Percentiles rank a stretch among this genome's conserved stretches.
Evolutionary conservation across 2,329 filamentous ascomycete species (phyloP).

Genomic region (Chaetomiaceae sp.): DNA sequence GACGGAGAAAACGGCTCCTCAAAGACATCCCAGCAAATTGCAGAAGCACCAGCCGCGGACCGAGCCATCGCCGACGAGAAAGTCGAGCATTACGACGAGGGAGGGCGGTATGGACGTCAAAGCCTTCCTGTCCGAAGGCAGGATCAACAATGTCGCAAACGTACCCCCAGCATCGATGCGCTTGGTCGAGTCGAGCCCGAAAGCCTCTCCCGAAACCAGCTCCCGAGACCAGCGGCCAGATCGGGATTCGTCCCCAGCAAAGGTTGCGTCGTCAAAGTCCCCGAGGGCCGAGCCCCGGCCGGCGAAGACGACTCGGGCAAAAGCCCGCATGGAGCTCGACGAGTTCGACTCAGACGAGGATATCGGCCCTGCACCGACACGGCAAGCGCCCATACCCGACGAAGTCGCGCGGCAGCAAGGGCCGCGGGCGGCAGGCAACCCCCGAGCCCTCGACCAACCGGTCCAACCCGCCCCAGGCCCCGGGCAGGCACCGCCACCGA

Average conservation of each 20-base stretch:
- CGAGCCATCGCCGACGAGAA: constrained; percentile 43
- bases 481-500: constrained; percentile 23
- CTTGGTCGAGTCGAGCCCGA: constrained; percentile 42
- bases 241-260: constrained; percentile 37
- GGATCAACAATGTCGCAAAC: constrained; percentile 48
- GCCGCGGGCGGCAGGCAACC: constrained; percentile 32
- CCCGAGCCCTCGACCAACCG: constrained; percentile 36
- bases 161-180: constrained; percentile 53
- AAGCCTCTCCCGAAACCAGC: constrained; percentile 21
- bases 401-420: constrained; percentile 27
- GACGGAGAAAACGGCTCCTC: constrained; percentile 41
- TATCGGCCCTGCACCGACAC: constrained; percentile 24
- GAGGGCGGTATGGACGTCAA: constrained; percentile 37
- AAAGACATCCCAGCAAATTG: constrained; percentile 59
- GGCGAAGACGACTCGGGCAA: constrained; percentile 52
- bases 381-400: constrained; percentile 23
- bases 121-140: constrained; percentile 36
- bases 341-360: constrained; percentile 60
- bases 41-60: constrained; percentile 58
- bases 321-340: constrained; percentile 60
- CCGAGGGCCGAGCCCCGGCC: constrained; percentile 44
- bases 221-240: constrained; percentile 29
- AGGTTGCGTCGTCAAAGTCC: constrained; percentile 35
- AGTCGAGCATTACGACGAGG: constrained; percentile 27
- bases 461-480: constrained; percentile 27